Conservation (phyloP, 2,329 filamentous ascomycete genomes). For the Spiromastix sp. region DNA sequence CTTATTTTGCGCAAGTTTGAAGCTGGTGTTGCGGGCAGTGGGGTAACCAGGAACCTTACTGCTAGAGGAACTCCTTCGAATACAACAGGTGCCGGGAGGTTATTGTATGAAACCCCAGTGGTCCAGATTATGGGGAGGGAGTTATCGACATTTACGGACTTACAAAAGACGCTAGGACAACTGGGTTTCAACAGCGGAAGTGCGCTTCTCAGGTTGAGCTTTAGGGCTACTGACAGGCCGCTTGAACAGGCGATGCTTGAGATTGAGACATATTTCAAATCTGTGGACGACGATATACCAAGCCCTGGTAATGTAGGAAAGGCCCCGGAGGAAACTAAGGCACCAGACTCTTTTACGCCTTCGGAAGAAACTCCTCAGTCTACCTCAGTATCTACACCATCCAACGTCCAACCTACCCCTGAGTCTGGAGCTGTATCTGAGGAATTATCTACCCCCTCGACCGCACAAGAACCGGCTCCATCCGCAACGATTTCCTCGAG, state of each 20-base stretch:
- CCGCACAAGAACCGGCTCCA: slow-evolving; percentile 12
- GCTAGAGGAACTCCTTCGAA: slow-evolving; percentile 61
- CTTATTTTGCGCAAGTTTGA: slow-evolving; percentile 84
- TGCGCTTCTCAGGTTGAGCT: slow-evolving; percentile 66
- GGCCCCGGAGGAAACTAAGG: slow-evolving; percentile 6
- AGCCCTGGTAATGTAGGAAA: slow-evolving; percentile 2
- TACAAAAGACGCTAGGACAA: slow-evolving; percentile 82
- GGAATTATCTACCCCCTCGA: slow-evolving; percentile 9
- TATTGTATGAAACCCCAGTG: slow-evolving; percentile 82
- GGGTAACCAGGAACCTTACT: slow-evolving; percentile 66
- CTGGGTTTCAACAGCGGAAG: slow-evolving; percentile 79
- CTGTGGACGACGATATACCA: slow-evolving; percentile 22
- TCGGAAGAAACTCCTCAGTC: slow-evolving; percentile 7
- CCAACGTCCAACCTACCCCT: slow-evolving; percentile 6
- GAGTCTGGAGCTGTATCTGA: slow-evolving; percentile 6
- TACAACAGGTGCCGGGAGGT: slow-evolving; percentile 53
- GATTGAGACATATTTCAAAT: slow-evolving; percentile 65
- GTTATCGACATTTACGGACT: slow-evolving; percentile 62
- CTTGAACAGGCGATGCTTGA: slow-evolving; percentile 76
- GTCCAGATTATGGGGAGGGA: slow-evolving; percentile 76
- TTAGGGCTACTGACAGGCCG: slow-evolving; percentile 64
- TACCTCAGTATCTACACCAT: slow-evolving; percentile 8
- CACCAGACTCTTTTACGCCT: slow-evolving; percentile 7
- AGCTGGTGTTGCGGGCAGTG: slow-evolving; percentile 54
- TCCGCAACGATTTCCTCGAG: slow-evolving; percentile 32